Conservation (phyloP, 805 yeast genomes). For the Phaffomyces opuntiae region DNA sequence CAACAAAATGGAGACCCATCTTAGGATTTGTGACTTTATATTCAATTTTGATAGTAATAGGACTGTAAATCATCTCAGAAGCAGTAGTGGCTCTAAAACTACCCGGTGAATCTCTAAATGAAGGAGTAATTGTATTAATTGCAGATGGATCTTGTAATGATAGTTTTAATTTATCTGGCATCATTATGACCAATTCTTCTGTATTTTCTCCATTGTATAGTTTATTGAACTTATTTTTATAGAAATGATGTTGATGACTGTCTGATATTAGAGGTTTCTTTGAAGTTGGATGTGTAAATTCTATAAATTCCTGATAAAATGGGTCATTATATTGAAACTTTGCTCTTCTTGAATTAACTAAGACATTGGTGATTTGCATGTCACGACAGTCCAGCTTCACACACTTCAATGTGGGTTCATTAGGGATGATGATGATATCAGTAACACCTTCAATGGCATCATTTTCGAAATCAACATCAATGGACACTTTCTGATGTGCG, state of each 20-base stretch:
- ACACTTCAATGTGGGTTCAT: conserved; percentile 46
- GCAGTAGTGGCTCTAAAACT: conserved; percentile 21
- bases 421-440: conserved; percentile 75
- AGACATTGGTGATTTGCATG: conserved; percentile 53
- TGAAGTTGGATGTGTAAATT: conserved; percentile 22
- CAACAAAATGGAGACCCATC: conserved; percentile 71
- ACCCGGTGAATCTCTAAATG: conserved; percentile 32
- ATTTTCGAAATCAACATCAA: conserved; percentile 72
- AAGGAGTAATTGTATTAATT: conserved; percentile 29
- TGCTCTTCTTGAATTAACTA: conserved; percentile 55
- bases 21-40: conserved; percentile 60
- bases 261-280: conserved; percentile 7
- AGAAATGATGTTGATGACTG: conserved; percentile 51
- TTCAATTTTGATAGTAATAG: conserved; percentile 62
- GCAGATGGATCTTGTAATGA: conserved; percentile 46
- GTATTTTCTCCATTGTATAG: conserved; percentile 47
- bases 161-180: conserved; percentile 63
- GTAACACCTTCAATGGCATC: conserved; percentile 63
- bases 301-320: conserved; percentile 32
- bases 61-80: conserved; percentile 53
- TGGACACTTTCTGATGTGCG: conserved; percentile 75
- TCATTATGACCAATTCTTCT: conserved; percentile 54
- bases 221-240: conserved; percentile 45
- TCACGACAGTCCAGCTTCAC: conserved; percentile 79
- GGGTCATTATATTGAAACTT: conserved; percentile 51